phyloP scores from a whole-genome alignment of 306 rosid species.

The Fragaria vesca region DNA sequence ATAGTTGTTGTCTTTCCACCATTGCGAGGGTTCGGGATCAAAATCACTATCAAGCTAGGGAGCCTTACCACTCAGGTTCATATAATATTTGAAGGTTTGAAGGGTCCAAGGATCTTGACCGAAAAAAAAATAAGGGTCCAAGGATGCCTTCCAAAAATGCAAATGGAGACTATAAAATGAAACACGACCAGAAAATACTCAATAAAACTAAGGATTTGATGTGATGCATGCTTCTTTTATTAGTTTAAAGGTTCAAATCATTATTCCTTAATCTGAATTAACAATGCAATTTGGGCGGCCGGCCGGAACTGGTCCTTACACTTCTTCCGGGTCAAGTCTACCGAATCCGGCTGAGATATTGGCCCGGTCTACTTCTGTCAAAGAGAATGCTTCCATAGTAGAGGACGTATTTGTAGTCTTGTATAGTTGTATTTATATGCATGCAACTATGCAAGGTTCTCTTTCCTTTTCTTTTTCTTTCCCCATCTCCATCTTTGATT shows the following conservation, averaged over 20 bases:
- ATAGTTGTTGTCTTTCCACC: background rate
- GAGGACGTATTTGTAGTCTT: background rate
- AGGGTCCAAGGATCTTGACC: background rate
- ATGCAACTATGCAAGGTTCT: background rate
- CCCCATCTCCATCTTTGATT: background rate
- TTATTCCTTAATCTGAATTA: background rate
- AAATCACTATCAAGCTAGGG: background rate
- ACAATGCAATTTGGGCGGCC: background rate
- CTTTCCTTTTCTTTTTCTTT: background rate
- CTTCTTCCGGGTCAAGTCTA: background rate
- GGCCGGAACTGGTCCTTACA: constrained; percentile 3
- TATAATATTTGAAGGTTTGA: background rate
- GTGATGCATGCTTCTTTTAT: background rate
- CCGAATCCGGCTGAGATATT: background rate
- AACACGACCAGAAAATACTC: background rate
- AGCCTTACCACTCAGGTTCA: background rate
- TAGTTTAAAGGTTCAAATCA: background rate
- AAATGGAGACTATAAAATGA: background rate
- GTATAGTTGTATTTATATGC: background rate
- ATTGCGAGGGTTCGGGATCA: background rate
- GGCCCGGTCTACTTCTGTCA: background rate
- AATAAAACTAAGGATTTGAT: background rate
- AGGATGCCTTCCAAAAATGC: background rate
- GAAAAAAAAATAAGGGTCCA: background rate
- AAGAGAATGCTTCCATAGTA: background rate